phyloP scores from a whole-genome alignment of 1,284 basidiomycete genomes.

The Boletus sp. region DNA sequence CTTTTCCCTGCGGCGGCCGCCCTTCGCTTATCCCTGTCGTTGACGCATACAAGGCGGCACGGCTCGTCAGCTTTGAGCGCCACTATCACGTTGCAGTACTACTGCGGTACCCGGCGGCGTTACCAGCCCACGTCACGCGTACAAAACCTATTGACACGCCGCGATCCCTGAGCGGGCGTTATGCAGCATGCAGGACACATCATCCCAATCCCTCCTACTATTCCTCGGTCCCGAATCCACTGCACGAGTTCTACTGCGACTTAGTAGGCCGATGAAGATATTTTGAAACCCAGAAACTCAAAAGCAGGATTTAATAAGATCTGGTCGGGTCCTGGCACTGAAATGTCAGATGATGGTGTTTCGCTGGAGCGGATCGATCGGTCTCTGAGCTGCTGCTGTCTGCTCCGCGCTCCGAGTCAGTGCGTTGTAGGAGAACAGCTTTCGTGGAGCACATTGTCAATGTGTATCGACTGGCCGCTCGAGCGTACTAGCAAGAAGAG shows the following conservation, averaged over 20 bases:
- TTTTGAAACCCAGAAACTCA: constrained; percentile 9
- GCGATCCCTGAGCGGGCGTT: neutral
- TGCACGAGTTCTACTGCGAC: neutral
- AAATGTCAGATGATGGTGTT: constrained; percentile 1
- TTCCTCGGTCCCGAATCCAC: constrained; percentile 12
- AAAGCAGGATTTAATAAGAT: constrained; percentile 7
- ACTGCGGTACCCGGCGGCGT: neutral
- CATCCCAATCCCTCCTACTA: neutral
- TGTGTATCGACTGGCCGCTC: neutral
- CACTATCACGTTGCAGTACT: neutral
- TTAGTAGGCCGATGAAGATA: neutral
- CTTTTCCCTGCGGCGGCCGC: neutral
- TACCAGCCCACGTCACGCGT: neutral
- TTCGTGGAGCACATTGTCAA: neutral
- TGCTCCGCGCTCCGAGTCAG: neutral
- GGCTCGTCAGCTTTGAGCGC: neutral
- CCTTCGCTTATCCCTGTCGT: neutral
- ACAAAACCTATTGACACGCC: too few species aligned
- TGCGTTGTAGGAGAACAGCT: neutral
- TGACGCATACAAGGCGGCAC: neutral
- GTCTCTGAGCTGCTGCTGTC: constrained; percentile 11
- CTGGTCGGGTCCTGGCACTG: neutral
- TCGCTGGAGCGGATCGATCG: constrained; percentile 12
- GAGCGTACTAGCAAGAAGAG: neutral
- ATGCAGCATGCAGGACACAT: neutral